Evolutionary conservation across 345 rosid species (phyloP), one percentile per base, ranked within the genome.

Genomic region (Dimocarpus longan): DNA sequence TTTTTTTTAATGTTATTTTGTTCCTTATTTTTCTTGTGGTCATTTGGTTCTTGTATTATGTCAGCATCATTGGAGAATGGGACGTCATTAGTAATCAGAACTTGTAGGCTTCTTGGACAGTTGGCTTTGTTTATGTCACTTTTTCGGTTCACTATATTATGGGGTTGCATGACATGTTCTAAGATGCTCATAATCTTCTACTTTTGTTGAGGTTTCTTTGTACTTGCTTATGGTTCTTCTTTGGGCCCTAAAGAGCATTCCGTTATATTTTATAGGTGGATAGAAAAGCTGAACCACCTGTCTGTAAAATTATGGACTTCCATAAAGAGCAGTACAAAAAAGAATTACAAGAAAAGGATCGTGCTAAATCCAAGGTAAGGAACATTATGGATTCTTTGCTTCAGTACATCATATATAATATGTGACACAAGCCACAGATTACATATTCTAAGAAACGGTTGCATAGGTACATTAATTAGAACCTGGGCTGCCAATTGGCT

Each of bases 231-330:
- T 46, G 19, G 26, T 32, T 76, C 12, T 4, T 52, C 21, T 50
- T 13, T 6, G 48, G n/a, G 71, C 12, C 65, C 21, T 50, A 21
- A 66, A 21, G 66, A 11, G 4, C 1, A 3, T 69, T 68, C 66
- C 56, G 77, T 66, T 7, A 42, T 37, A 8, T 68, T 60, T 76
- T 70, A 54, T 68, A 92, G 95, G 95, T 91, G 69, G 83, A 90
- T 48, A 80, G 83, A 74, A 59, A 57, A 16, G 85, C 82, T 8
- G 56, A 81, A 66, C 95, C 95, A 21, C 92, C 93, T 39, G 95
- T 91, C 70, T 90, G 92, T 83, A 91, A 82, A 82, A 80, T 92
- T 19, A 84, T 90, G 90, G 87, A 92, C 87, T 92, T 70, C 71
- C 76, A 84, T 78, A 78, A 18, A 73, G 87, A 85, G 78, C 79